These are phyloP conservation scores for Arthrobotrys iridis DNA, from an alignment of 2,329 filamentous ascomycete genomes.

Conservation along the genomic window DNA sequence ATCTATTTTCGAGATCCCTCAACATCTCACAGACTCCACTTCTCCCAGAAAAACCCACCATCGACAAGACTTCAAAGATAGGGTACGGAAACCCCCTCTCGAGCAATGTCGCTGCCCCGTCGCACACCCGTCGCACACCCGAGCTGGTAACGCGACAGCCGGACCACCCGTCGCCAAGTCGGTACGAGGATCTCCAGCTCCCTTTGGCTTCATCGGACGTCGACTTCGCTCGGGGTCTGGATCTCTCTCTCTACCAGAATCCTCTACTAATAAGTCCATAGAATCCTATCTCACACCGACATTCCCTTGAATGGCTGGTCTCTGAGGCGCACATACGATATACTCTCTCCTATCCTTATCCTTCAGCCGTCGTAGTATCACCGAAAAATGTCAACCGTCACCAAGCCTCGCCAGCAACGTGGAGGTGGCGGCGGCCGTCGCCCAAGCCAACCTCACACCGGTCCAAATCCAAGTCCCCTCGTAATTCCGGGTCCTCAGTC, in stretches of 20 bases:
- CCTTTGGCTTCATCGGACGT: slow-evolving; percentile 2
- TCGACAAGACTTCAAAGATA: too few relatives aligned
- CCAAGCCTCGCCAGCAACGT: slow-evolving; percentile 49
- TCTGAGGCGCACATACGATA: too few relatives aligned
- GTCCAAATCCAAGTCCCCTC: slow-evolving; percentile 41
- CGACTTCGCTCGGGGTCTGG: neutral
- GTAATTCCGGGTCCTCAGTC: slow-evolving; percentile 35
- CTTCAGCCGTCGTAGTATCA: neutral
- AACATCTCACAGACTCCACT: neutral
- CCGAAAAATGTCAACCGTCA: slow-evolving; percentile 45
- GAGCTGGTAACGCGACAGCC: slow-evolving; percentile 41
- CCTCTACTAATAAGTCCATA: neutral
- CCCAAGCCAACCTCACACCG: slow-evolving; percentile 42
- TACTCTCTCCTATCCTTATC: neutral
- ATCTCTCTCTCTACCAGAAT: neutral
- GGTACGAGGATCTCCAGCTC: slow-evolving; percentile 25
- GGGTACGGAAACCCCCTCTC: too few relatives aligned
- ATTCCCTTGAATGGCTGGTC: neutral
- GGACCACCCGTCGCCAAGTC: slow-evolving; percentile 41
- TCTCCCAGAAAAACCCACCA: neutral
- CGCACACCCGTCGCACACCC: slow-evolving; percentile 2
- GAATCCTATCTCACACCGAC: neutral
- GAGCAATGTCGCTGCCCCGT: slow-evolving; percentile 19
- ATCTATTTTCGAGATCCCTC: slow-evolving; percentile 1
- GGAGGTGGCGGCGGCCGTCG: slow-evolving; percentile 31